Conservation (phyloP, 139 green algal genomes). For the Chlamydomonas sphaeroides region DNA sequence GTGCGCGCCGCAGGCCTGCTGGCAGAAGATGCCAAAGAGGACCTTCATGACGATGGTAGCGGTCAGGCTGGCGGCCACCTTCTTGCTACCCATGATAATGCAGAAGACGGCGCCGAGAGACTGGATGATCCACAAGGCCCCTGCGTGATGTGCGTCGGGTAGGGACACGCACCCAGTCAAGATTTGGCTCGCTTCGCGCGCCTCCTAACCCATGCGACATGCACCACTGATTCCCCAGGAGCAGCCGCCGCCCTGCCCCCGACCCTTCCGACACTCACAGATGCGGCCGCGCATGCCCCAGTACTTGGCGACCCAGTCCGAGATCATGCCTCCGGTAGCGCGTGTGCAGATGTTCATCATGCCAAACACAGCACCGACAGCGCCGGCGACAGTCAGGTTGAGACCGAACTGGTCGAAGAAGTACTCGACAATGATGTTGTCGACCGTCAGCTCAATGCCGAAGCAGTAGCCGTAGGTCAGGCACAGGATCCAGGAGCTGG, state of each 20-base stretch:
- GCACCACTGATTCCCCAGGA: no score
- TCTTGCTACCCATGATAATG: slow-evolving; percentile 83
- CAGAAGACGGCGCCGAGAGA: slow-evolving; percentile 80
- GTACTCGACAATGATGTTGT: slow-evolving; percentile 81
- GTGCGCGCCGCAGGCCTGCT: slow-evolving; percentile 65
- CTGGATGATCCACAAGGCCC: slow-evolving; percentile 72
- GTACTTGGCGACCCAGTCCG: slow-evolving; percentile 60
- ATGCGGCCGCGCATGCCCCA: slow-evolving; percentile 86
- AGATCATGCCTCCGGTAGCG: slow-evolving; percentile 77
- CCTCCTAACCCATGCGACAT: no score
- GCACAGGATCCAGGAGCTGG: slow-evolving; percentile 65
- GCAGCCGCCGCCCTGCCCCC: slow-evolving; percentile 82
- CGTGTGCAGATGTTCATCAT: slow-evolving; percentile 94
- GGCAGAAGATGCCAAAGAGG: slow-evolving; percentile 86
- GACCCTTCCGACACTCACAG: no score
- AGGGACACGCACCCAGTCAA: no score
- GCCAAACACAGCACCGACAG: slow-evolving; percentile 71
- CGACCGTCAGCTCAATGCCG: slow-evolving; percentile 86
- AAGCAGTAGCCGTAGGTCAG: slow-evolving; percentile 86
- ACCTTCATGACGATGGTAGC: slow-evolving; percentile 86
- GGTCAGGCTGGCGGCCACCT: slow-evolving; percentile 63
- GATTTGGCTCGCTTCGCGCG: no score
- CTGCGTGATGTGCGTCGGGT: no score
- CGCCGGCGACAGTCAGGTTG: slow-evolving; percentile 42
- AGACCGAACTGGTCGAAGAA: slow-evolving; percentile 85